Percentiles rank a stretch among this genome's conserved stretches.
These are phyloP conservation scores for Ophiocordyceps unilateralis DNA, from an alignment of 2,329 filamentous ascomycete species.

Conservation along the genomic window DNA sequence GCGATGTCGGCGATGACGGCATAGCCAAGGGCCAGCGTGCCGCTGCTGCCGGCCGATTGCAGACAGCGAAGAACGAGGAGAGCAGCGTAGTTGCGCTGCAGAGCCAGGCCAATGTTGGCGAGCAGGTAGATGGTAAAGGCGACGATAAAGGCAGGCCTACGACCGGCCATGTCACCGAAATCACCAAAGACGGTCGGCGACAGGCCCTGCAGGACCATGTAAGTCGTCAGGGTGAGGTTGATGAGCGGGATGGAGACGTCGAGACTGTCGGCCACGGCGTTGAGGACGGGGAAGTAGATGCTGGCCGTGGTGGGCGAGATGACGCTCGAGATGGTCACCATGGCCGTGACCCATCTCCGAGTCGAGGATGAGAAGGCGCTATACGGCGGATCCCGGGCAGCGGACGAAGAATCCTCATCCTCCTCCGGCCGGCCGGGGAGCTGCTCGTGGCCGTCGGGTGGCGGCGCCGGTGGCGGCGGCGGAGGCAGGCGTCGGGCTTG, in stretches of 20 bases:
- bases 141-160: constrained; percentile 43
- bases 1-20: constrained; percentile 59
- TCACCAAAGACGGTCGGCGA: constrained; percentile 44
- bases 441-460: too few species aligned
- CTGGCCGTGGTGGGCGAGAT: constrained; percentile 43
- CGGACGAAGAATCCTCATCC: not conserved
- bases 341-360: constrained; percentile 33
- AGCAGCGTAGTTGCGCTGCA: constrained; percentile 39
- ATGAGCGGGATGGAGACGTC: constrained; percentile 21
- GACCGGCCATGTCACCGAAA: constrained; percentile 41
- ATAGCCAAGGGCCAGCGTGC: constrained; percentile 52
- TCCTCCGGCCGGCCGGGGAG: not conserved
- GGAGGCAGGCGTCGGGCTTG: not conserved
- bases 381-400: constrained; percentile 10
- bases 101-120: constrained; percentile 41
- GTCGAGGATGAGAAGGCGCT: constrained; percentile 15
- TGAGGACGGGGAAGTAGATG: constrained; percentile 31
- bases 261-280: constrained; percentile 21
- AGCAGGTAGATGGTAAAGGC: constrained; percentile 37
- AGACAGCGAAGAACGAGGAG: constrained; percentile 43
- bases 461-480: too few species aligned
- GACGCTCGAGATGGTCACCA: constrained; percentile 35
- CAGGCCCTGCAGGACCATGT: constrained; percentile 46
- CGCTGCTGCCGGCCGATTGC: constrained; percentile 47
- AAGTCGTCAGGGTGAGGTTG: constrained; percentile 38